Evolutionary conservation across 2,329 filamentous ascomycete genomes (phyloP).

Genomic region (Diatrype stigma): DNA sequence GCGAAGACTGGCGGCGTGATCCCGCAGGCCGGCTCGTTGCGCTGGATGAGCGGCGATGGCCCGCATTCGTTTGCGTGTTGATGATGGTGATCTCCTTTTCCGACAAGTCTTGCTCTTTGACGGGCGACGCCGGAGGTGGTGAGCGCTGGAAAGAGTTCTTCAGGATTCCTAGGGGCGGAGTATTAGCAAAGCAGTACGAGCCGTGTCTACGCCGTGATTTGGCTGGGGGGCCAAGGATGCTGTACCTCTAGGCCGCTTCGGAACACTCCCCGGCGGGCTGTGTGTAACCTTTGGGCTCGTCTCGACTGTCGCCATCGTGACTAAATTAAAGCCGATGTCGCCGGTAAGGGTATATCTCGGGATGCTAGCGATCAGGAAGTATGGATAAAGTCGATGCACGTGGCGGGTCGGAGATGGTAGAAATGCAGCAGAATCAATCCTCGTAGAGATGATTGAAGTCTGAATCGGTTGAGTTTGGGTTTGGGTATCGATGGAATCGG

Average conservation of each 20-base stretch:
- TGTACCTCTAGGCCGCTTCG: conserved; percentile 28
- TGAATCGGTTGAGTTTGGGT: background rate
- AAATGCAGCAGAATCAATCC: too few species aligned
- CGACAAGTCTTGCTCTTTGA: conserved; percentile 49
- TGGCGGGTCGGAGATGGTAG: too few species aligned
- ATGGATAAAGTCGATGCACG: too few species aligned
- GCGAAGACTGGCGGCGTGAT: conserved; percentile 68
- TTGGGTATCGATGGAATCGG: background rate
- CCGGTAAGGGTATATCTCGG: too few species aligned
- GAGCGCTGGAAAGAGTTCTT: conserved; percentile 78
- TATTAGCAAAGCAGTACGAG: conserved; percentile 3
- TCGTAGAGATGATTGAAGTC: background rate
- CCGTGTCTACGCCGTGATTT: too few species aligned
- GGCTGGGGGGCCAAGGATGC: background rate
- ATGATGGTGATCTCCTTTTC: conserved; percentile 88
- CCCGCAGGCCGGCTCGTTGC: conserved; percentile 57
- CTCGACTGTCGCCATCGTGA: conserved; percentile 26
- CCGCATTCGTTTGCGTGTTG: conserved; percentile 93
- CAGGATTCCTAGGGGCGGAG: conserved; percentile 66
- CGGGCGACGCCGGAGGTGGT: conserved; percentile 51
- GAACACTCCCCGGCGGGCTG: conserved; percentile 12
- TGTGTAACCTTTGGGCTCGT: conserved; percentile 22
- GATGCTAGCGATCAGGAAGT: too few species aligned
- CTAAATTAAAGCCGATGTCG: background rate
- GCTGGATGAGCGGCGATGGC: conserved; percentile 79